Base-by-base conservation (phyloP, 179 eudicot species). In the Camellia oleifera region DNA sequence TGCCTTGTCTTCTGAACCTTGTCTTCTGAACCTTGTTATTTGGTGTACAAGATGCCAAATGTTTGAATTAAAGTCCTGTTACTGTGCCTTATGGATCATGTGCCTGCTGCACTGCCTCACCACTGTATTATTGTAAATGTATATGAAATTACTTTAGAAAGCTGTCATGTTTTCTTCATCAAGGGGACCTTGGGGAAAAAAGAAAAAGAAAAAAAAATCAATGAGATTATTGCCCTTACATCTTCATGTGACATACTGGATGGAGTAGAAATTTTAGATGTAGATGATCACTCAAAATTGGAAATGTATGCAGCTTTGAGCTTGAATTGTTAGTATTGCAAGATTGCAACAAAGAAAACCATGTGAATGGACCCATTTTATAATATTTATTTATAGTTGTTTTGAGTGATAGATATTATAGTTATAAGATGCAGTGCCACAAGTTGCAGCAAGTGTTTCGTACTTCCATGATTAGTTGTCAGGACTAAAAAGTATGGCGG, bases 401-500 rank as follows among this genome's bases (percentile, higher is more conserved):
- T n/a, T 61, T 61, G 65, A 61, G 65, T 61, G 20, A 15, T 48
- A 44, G 48, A 69, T 7, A 46, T 45, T n/a, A 8, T 74, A 58
- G 60, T 72, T 52, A 5, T 26, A 73, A 32, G 9, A n/a, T 17
- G 5, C 5, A 3, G 14, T 54, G 32, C 1, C 63, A 17, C 54
- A 61, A 56, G 40, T 53, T 74, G 66, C 77, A 23, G 56, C 0
- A 32, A 32, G 40, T 32, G 40, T 56, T n/a, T 17, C 23, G 12
- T 17, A 50, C 18, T 26, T 74, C 63, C 67, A 74, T 57, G 26
- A 44, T 15, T 74, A 57, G 45, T 74, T 60, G 66, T 60, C 40
- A 74, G 58, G 52, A 73, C 20, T 61, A 20, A 2, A 14, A 40
- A 44, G 13, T 3, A 17, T 12, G n/a, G 4, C 58, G 26, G 0